Percentiles rank a stretch among this genome's conserved stretches.
phyloP scores from a whole-genome alignment of 768 basidiomycete genomes.

The Termitomyces sp. region DNA sequence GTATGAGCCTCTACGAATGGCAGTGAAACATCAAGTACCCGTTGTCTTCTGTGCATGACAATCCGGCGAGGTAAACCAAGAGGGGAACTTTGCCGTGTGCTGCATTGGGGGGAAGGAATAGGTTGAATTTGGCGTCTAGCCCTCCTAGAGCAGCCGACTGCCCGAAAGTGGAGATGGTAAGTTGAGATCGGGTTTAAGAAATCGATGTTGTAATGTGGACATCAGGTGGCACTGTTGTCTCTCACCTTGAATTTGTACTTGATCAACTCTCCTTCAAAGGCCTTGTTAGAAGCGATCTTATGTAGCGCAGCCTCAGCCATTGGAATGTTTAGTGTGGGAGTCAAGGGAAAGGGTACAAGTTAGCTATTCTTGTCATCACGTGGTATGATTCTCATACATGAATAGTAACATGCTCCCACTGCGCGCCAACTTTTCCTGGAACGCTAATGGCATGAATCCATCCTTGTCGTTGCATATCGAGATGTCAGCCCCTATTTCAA shows the following conservation, averaged over 20 bases:
- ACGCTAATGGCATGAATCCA: background rate
- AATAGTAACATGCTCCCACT: background rate
- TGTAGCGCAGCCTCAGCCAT: conserved; percentile 35
- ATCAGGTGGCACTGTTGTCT: conserved; percentile 1
- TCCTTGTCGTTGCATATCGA: background rate
- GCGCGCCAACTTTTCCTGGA: background rate
- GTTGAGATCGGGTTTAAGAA: background rate
- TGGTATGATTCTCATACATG: conserved; percentile 4
- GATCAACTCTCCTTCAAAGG: conserved; percentile 72
- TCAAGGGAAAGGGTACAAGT: background rate
- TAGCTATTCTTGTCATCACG: conserved; percentile 10
- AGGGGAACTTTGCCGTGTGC: conserved; percentile 48
- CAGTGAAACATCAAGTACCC: conserved; percentile 42
- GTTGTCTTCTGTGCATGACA: conserved; percentile 91
- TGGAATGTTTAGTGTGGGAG: background rate
- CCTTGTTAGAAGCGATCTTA: conserved; percentile 70
- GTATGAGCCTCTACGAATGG: background rate
- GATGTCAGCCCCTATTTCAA: conserved; percentile 2
- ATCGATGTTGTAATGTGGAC: background rate
- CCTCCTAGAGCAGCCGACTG: conserved; percentile 72
- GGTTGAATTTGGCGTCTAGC: conserved; percentile 73
- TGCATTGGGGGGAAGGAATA: conserved; percentile 75
- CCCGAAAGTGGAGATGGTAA: background rate
- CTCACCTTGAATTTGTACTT: conserved; percentile 84
- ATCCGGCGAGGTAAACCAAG: conserved; percentile 82